Base-by-base conservation (phyloP, 2,329 filamentous ascomycete genomes). In the Trematosphaeria pertusa region DNA sequence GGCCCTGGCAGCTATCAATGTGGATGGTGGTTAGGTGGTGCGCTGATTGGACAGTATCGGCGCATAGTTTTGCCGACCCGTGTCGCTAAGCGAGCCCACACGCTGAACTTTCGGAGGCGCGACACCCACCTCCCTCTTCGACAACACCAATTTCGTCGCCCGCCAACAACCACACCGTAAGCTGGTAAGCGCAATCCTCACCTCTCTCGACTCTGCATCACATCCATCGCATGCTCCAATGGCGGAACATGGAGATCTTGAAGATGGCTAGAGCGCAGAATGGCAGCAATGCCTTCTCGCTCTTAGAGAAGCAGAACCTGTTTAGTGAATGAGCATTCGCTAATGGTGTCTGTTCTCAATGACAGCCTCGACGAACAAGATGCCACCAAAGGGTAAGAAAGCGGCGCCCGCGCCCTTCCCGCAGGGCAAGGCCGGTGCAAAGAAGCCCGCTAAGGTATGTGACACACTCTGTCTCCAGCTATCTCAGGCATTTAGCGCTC, bases 341-440 rank as follows among this genome's bases (percentile, higher is more conserved):
- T 97, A 89, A 96, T 91, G 81, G 90, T 87, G 91, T 96, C 89
- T 94, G 92, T 95, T 91, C 93, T 97, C 93, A 94, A 97, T 97
- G 92, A 97, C 83, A 97, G 94, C 91, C 94, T 88, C 89, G 57
- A 67, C 89, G 58, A 62, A 35, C 53, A 67, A 62, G 53, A 72
- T 72, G 70, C 61, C 70, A 62, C 72, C 93, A 77, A 99, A 97
- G 84, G 91, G 91, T 84, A 97, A 97, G 89, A 97, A 97, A 86
- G 87, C 90, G 81, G 94, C 94, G 72, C 83, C 94, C 77, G 91
- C 94, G 81, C 94, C 94, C 48, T 67, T 67, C 62, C 64, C 64
- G 48, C 62, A 65, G 59, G 57, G 87, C 74, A 96, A 95, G 87
- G 90, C 92, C 81, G 85, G 85, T 28, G 43, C 82, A 72, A 97